These are phyloP conservation scores for Lunularia cruciata DNA, from an alignment of 225 moss, liverwort and hornwort species.

Conservation along the genomic window DNA sequence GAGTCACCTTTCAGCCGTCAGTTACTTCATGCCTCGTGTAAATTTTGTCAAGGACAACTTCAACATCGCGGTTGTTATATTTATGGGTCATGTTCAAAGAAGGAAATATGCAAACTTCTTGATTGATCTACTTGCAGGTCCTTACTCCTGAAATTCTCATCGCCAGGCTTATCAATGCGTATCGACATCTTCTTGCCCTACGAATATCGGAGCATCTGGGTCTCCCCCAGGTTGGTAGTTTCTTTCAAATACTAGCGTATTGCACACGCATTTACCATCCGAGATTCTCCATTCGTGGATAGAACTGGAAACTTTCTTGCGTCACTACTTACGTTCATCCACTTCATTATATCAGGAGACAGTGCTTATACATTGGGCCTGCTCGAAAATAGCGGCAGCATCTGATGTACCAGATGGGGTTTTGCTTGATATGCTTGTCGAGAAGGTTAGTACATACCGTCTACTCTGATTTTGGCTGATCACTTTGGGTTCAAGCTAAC, in stretches of 20 bases:
- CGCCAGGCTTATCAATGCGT: conserved; percentile 85
- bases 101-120: no score
- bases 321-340: no score
- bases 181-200: conserved; percentile 84
- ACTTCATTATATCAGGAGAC: conserved; percentile 60
- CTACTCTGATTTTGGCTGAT: neutral
- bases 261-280: no score
- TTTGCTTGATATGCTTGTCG: conserved; percentile 72
- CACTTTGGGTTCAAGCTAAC: no score
- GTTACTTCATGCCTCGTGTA: no score
- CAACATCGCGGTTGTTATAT: no score
- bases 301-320: no score
- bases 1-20: no score
- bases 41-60: no score
- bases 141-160: conserved; percentile 83
- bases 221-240: conserved; percentile 73
- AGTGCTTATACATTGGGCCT: conserved; percentile 98
- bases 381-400: conserved; percentile 82
- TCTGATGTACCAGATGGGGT: conserved; percentile 72
- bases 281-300: neutral
- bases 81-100: no score
- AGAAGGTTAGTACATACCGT: conserved; percentile 57
- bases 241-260: no score
- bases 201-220: conserved; percentile 90
- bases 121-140: no score